Conservation (phyloP, 2,329 filamentous ascomycete species). For the Sarocladium strictum region DNA sequence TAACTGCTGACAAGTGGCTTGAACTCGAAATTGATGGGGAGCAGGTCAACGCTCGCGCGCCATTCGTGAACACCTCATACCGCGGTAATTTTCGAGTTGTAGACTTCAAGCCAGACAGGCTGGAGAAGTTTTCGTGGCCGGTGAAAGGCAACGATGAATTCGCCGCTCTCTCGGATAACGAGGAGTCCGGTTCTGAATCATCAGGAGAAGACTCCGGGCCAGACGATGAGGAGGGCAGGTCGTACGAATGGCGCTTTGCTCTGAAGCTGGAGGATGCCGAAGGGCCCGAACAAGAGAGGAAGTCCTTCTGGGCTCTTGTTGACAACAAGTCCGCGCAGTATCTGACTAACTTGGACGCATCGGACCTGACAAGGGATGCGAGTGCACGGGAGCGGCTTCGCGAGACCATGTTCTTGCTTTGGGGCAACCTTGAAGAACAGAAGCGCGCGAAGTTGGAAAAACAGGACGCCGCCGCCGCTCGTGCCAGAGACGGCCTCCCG, state of each 20-base stretch:
- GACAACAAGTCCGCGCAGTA: constrained; percentile 48
- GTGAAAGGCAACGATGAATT: constrained; percentile 37
- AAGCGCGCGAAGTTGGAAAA: constrained; percentile 31
- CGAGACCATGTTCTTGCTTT: constrained; percentile 70
- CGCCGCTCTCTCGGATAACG: constrained; percentile 42
- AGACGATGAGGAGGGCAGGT: constrained; percentile 20
- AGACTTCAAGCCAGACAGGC: constrained; percentile 65
- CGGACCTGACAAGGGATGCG: constrained; percentile 48
- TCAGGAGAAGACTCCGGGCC: constrained; percentile 13
- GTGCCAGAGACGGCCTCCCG: constrained; percentile 24
- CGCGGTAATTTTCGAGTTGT: constrained; percentile 68
- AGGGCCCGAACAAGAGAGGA: constrained; percentile 26
- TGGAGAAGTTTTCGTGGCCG: constrained; percentile 64
- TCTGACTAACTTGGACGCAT: constrained; percentile 42
- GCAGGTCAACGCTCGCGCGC: constrained; percentile 39
- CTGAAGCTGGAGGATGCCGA: constrained; percentile 68
- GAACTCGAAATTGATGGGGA: constrained; percentile 36
- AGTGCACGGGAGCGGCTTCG: constrained; percentile 47
- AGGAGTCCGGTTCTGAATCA: constrained; percentile 18
- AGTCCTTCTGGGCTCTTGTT: constrained; percentile 63
- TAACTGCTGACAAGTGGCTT: constrained; percentile 34
- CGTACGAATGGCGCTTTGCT: constrained; percentile 82
- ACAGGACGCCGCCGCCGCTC: background rate
- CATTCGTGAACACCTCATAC: constrained; percentile 71
- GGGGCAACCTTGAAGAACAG: constrained; percentile 77